Conservation (phyloP, 768 basidiomycete species). For the Fibroporia radiculosa region DNA sequence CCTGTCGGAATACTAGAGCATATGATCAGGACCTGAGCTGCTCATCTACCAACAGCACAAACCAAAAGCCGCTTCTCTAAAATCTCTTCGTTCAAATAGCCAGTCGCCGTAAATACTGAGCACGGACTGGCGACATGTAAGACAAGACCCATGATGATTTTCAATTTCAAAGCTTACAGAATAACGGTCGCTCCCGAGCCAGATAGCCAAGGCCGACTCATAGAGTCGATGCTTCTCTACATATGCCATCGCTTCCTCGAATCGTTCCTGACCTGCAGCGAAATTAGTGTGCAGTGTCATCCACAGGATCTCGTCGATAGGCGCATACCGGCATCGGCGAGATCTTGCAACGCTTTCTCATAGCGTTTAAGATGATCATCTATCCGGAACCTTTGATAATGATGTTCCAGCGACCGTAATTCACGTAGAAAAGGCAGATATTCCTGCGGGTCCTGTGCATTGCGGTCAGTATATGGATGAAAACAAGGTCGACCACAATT, state of each 20-base stretch:
- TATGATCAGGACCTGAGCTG: no score
- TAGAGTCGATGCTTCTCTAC: slow-evolving; percentile 74
- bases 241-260: slow-evolving; percentile 76
- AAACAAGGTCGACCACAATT: neutral
- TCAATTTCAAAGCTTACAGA: slow-evolving; percentile 34
- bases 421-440: slow-evolving; percentile 96
- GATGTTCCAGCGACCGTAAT: slow-evolving; percentile 67
- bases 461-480: neutral
- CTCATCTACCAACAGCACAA: neutral
- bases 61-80: slow-evolving; percentile 80
- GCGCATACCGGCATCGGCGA: slow-evolving; percentile 61
- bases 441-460: slow-evolving; percentile 83
- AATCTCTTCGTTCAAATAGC: slow-evolving; percentile 80
- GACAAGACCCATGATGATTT: neutral
- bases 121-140: slow-evolving; percentile 38
- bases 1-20: slow-evolving; percentile 66
- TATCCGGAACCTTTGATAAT: slow-evolving; percentile 84
- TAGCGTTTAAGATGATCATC: slow-evolving; percentile 85
- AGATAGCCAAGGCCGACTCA: slow-evolving; percentile 64
- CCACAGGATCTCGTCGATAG: neutral
- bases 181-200: slow-evolving; percentile 58
- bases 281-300: neutral
- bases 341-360: slow-evolving; percentile 64
- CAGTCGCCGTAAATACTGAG: slow-evolving; percentile 77
- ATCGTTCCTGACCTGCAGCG: slow-evolving; percentile 51